Evolutionary conservation across 805 yeast species (phyloP), one percentile per base, ranked within the genome.

Genomic region (Candida methanosorbosa): DNA sequence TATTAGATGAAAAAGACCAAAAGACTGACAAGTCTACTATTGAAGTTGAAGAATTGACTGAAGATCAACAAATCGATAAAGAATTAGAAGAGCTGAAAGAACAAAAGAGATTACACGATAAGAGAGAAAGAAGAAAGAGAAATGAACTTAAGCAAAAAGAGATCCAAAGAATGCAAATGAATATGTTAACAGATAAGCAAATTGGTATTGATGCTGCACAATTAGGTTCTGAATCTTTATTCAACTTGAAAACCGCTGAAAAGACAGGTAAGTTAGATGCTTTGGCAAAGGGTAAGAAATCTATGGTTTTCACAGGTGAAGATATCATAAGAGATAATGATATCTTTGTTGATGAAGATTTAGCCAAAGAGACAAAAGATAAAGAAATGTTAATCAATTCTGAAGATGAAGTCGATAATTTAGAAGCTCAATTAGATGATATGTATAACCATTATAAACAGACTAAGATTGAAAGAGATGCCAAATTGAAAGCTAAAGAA

Each of bases 141-240:
- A 87, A 92, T 55, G 96, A 88, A 59, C 44, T 59, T 42, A 86
- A 85, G 51, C 95, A 86, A 56, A 84, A 82, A 57, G 97, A 90
- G 54, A 74, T 90, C 32, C 68, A 72, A 32, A 75, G 97, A 64
- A 80, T 86, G 83, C 97, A 92, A 63, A 80, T 92, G 90, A 85
- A 84, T 57, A 88, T 92, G 95, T 66, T 83, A 38, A 84, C 96
- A 5, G 95, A 94, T 51, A 75, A 72, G 64, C 94, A 87, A 51
- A 78, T 92, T 42, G 97, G 97, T 71, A 68, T 85, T 36, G 98
- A 92, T 54, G 95, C 96, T 14, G 90, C 85, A 14, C 72, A 72
- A 35, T 66, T 75, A 39, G 95, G 92, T 25, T 68, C 81, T 36
- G 88, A 82, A 39, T 72, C 88, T 1, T 64, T 86, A 38, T 92